Evolutionary conservation across 768 basidiomycete genomes (phyloP).

Genomic region (Mycena amicta): DNA sequence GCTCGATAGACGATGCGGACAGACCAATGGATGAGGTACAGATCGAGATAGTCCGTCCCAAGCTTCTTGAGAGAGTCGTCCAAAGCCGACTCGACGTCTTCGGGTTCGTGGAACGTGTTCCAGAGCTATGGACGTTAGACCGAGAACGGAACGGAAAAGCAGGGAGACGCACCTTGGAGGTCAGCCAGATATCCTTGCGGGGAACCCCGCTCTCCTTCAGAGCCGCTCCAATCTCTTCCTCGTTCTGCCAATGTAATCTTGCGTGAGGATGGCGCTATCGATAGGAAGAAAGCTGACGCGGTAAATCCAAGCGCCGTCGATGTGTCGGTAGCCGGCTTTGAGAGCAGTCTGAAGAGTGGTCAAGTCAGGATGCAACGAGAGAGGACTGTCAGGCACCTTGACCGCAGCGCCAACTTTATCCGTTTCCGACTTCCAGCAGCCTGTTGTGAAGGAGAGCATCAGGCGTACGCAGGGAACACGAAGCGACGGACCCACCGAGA

Average conservation of each 20-base stretch:
- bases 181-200: constrained; percentile 68
- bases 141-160: not conserved
- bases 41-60: constrained; percentile 71
- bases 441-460: constrained; percentile 22
- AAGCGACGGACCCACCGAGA: constrained; percentile 46
- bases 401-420: constrained; percentile 72
- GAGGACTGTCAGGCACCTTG: constrained; percentile 39
- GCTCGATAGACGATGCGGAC: constrained; percentile 14
- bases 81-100: constrained; percentile 67
- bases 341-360: constrained; percentile 49
- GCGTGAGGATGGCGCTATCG: not conserved
- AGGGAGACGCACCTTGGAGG: constrained; percentile 48
- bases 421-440: constrained; percentile 61
- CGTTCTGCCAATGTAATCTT: constrained; percentile 48
- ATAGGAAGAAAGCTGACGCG: constrained; percentile 37
- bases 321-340: constrained; percentile 66
- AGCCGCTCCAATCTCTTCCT: constrained; percentile 68
- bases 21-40: constrained; percentile 83
- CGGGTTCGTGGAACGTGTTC: constrained; percentile 76
- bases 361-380: not conserved
- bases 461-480: not conserved
- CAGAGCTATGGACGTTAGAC: constrained; percentile 51
- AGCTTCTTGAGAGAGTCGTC: constrained; percentile 67
- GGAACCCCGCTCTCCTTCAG: constrained; percentile 59
- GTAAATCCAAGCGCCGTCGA: constrained; percentile 77